Base-by-base conservation (phyloP, 2,329 filamentous ascomycete species). In the Chrysoporthe puriensis region DNA sequence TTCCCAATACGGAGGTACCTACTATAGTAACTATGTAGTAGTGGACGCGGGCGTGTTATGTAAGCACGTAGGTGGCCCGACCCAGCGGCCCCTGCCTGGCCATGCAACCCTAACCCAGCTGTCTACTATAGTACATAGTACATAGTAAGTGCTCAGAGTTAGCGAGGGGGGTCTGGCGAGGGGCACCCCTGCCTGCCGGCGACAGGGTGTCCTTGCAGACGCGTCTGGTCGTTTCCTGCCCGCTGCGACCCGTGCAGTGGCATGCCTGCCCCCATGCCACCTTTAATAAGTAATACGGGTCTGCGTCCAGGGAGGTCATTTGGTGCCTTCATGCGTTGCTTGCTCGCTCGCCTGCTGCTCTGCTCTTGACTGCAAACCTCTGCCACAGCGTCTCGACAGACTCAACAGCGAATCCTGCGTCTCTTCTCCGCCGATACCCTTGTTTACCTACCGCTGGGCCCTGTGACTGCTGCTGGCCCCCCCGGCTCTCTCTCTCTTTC, bases 351-450 rank as follows among this genome's bases (percentile, higher is more conserved):
- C 9, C 21, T 34, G 50, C 50, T 54, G 50, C 21, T 46, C 8
- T 46, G 11, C 18, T 14, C 14, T 4, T 14, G 4, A 18, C 44
- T 46, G 13, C 67, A 60, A 62, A 67, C 48, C 8, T 64, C 67
- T 60, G 60, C 58, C 62, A 67, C 61, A 62, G 54, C 64, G 61
- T 44, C 48, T 52, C n/a, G 48, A 52, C 48, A 11, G 26, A 16
- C 21, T 1, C 5, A 40, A 40, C 48, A 52, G 48, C 48, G n/a
- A 40, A 6, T 40, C 44, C 44, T 13, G 7, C 26, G n/a, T 52
- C 48, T 14, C 11, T 9, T 26, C 11, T 3, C 14, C 21, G 13
- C 21, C 48, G 48, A 16, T 52, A 8, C 26, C 13, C 26, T 21
- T 52, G n/a, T 2, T n/a, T 3, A 52, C 21, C 48, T 26, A 13